These are phyloP conservation scores for Aureobasidium sp. DNA, from an alignment of 2,329 filamentous ascomycete species.

Conservation along the genomic window DNA sequence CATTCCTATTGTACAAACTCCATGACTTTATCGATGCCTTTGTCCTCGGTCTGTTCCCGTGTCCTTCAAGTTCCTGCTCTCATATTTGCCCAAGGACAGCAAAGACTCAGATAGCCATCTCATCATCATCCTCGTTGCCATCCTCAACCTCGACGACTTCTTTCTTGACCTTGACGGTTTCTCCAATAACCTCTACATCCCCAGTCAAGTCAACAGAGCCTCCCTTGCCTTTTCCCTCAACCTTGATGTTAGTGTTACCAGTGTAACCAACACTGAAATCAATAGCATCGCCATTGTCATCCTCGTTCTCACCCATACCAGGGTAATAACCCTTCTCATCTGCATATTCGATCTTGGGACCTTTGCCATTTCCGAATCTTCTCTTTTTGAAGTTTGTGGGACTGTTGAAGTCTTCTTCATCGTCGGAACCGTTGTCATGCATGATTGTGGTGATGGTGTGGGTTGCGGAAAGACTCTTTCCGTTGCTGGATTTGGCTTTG, in stretches of 20 bases:
- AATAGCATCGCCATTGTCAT: not conserved
- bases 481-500: not conserved
- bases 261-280: not conserved
- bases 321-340: not conserved
- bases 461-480: not conserved
- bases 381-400: not conserved
- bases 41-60: too few relatives aligned
- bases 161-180: not conserved
- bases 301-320: not conserved
- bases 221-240: not conserved
- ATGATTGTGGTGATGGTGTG: not conserved
- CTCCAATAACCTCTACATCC: not conserved
- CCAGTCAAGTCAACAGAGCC: too few relatives aligned
- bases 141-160: not conserved
- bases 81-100: too few relatives aligned
- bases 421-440: conserved; percentile 1
- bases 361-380: not conserved
- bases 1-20: too few relatives aligned
- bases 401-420: not conserved
- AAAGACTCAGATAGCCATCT: not conserved
- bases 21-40: too few relatives aligned
- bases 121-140: not conserved
- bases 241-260: not conserved
- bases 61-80: too few relatives aligned
- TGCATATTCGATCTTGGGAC: not conserved